Conservation (phyloP, 345 rosid genomes). For the Hirschfeldia incana region DNA sequence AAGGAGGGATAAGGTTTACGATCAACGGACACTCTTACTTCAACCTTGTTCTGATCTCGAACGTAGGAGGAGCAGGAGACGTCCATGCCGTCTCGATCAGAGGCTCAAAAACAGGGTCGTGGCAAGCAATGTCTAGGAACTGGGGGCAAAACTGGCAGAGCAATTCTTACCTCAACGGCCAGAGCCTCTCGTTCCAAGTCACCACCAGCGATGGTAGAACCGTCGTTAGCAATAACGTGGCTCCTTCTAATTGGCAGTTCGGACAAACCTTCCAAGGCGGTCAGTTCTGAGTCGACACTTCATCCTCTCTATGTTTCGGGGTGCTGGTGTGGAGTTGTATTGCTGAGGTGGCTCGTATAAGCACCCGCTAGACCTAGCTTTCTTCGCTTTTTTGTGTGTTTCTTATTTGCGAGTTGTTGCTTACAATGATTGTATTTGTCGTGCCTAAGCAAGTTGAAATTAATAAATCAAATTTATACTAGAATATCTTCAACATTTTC, state of each 20-base stretch:
- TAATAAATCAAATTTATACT: neutral
- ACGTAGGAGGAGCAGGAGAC: slow-evolving; percentile 93
- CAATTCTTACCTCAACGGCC: slow-evolving; percentile 77
- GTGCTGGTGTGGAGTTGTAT: slow-evolving; percentile 40
- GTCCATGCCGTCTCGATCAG: slow-evolving; percentile 75
- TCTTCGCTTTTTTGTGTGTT: neutral
- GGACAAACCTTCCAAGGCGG: slow-evolving; percentile 83
- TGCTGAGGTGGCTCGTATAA: slow-evolving; percentile 68
- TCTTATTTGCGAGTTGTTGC: slow-evolving; percentile 10
- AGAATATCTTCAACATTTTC: neutral
- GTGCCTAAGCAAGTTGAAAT: neutral
- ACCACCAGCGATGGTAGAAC: slow-evolving; percentile 89
- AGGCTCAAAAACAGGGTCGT: slow-evolving; percentile 73
- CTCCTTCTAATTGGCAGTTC: slow-evolving; percentile 72
- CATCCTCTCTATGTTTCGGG: slow-evolving; percentile 18
- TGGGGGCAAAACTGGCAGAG: slow-evolving; percentile 99
- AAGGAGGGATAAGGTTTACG: slow-evolving; percentile 87
- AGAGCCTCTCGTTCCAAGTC: slow-evolving; percentile 82
- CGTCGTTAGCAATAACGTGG: slow-evolving; percentile 59
- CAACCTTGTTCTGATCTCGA: slow-evolving; percentile 78
- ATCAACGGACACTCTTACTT: slow-evolving; percentile 94
- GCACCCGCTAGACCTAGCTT: slow-evolving; percentile 69
- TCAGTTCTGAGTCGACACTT: slow-evolving; percentile 45
- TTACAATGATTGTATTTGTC: slow-evolving; percentile 17
- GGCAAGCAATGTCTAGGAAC: slow-evolving; percentile 94